Base-by-base conservation (phyloP, 805 yeast genomes). In the Nakazawaea siamensis region DNA sequence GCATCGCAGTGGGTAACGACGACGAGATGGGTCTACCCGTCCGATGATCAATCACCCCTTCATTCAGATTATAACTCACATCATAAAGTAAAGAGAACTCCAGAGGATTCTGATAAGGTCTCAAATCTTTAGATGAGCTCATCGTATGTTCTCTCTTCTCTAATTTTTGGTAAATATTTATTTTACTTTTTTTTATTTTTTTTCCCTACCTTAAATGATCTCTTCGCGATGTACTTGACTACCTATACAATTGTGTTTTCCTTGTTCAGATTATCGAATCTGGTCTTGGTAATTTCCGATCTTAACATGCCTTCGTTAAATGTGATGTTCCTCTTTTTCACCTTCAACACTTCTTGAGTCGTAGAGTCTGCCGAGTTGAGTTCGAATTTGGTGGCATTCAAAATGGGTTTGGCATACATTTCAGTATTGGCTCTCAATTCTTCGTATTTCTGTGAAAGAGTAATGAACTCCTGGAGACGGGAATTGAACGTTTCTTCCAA, bases 71-170 rank as follows among this genome's bases (percentile, higher is more conserved):
- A 34, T 55, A 59, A 8, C 60, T 44, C 14, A 58, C 48, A 4
- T 60, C 60, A 34, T 59, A 59, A n/a, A 37, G 24, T 18, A 46
- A 41, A 29, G 57, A 56, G 38, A 59, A 59, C 37, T 55, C 60
- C 2, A 41, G 33, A 23, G 48, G 43, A 31, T 50, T 48, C 18
- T 43, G 47, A 40, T 59, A 59, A 3, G 64, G 64, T 27, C 64
- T 44, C 20, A 54, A 21, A 23, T 29, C 29, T 15, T 37, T 25
- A 19, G 15, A n/a, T 11, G 38, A 23, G 12, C n/a, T n/a, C n/a
- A n/a, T n/a, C n/a, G n/a, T n/a, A n/a, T n/a, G n/a, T n/a, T n/a
- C n/a, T 17, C 10, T 13, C 15, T n/a, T 17, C 21, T 23, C 11
- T 29, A 11, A 18, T 11, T 12, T 12, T 12, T 4, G 4, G 13